Evolutionary conservation across 768 basidiomycete species (phyloP).

Genomic region (Holtermannia corniformis): DNA sequence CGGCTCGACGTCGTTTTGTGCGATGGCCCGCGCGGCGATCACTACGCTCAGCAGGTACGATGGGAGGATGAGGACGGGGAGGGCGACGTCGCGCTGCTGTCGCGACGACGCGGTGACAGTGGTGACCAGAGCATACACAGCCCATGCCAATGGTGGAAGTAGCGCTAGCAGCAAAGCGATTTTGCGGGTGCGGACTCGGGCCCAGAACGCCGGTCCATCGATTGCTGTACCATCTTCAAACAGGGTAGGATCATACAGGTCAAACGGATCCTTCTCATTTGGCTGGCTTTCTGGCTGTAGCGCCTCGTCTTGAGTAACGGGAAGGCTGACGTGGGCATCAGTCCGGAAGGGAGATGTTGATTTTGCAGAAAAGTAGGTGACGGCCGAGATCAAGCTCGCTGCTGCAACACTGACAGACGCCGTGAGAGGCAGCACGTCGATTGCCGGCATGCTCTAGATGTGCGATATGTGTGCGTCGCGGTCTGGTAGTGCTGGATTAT

Average conservation of each 20-base stretch:
- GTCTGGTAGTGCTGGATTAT: too few species aligned
- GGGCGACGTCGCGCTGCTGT: conserved; percentile 8
- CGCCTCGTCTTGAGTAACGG: conserved; percentile 16
- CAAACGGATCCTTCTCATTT: conserved; percentile 30
- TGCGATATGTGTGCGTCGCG: too few species aligned
- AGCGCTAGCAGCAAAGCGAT: conserved; percentile 12
- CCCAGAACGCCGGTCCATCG: conserved; percentile 26
- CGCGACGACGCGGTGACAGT: not conserved
- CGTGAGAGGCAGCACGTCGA: too few species aligned
- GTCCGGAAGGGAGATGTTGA: not conserved
- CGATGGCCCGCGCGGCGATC: conserved; percentile 50
- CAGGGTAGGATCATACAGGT: conserved; percentile 19
- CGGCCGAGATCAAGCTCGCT: not conserved
- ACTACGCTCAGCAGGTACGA: conserved; percentile 38
- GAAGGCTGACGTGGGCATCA: conserved; percentile 5
- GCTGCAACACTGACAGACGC: too few species aligned
- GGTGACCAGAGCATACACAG: conserved; percentile 20
- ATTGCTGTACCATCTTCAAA: conserved; percentile 22
- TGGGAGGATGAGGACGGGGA: conserved; percentile 21
- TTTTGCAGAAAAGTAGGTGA: not conserved
- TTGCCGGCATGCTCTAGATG: too few species aligned
- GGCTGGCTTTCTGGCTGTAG: conserved; percentile 8
- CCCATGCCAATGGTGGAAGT: conserved; percentile 16
- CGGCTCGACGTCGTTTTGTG: conserved; percentile 43
- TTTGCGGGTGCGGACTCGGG: conserved; percentile 14